Base-by-base conservation (phyloP, 371 early-diverging fungal species). In the Mortierella sp. region DNA sequence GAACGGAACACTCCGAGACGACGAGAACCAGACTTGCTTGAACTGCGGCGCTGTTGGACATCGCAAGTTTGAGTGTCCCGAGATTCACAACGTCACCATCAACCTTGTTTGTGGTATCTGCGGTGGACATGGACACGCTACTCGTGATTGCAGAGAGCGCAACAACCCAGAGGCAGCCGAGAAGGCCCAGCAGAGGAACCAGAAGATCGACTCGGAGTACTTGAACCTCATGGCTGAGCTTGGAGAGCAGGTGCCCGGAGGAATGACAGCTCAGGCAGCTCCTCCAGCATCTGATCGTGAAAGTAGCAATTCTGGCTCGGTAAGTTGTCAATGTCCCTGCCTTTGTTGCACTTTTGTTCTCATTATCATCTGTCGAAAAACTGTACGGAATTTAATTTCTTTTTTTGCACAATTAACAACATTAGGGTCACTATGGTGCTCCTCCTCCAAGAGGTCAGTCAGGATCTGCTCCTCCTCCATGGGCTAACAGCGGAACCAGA, bases 1-100 rank as follows among this genome's bases (percentile, higher is more conserved):
- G 71, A 99, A 99, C 89, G 99, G 99, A 81, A 98, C 98, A 2
- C 90, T 98, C 74, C 93, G 98, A 74, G 98, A 98, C 80, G 98
- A 98, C 83, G 98, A 98, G 88, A 95, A 95, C 79, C 98, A 97
- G 84, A 94, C 96, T 1, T 99, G 98, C 87, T 90, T 93, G 74
- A 97, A 98, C 89, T 99, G 99, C 87, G 99, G 99, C 80, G 94
- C 90, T 24, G 82, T 94, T 67, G 98, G 98, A 11, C 99, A 99
- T 90, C 94, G 97, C 71, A 90, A 93, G 75, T 98, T 93, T 84
- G 98, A 98, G 82, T 99, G 99, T 86, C 95, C 98, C 24, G 98
- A 98, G 82, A 89, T 92, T 50, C 92, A 91, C 79, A 99, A 97
- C 83, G 93, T 96, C 74, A 97, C 98, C 1, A 92, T 92, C 78